phyloP scores from a whole-genome alignment of 1,284 basidiomycete genomes.

The Kwoniella shivajii region DNA sequence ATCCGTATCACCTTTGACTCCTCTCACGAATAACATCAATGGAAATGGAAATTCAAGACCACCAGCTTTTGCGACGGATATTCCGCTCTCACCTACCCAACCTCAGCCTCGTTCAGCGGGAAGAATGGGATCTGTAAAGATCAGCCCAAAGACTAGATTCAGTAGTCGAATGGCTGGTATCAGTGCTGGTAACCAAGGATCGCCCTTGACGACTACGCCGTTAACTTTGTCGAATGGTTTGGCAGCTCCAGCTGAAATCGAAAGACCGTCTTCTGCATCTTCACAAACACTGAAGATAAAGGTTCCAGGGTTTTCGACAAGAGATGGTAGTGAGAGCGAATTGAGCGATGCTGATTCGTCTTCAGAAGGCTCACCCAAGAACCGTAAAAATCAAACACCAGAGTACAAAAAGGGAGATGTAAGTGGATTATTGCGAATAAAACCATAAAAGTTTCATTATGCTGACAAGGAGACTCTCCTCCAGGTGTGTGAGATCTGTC shows the following conservation, averaged over 20 bases:
- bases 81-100: constrained; percentile 29
- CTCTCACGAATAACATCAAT: constrained; percentile 17
- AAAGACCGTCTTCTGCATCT: constrained; percentile 4
- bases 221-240: not conserved
- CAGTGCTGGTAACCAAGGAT: not conserved
- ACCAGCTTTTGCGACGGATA: constrained; percentile 23
- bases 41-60: constrained; percentile 17
- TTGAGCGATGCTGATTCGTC: constrained; percentile 44
- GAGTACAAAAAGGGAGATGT: constrained; percentile 53
- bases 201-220: not conserved
- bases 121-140: constrained; percentile 19
- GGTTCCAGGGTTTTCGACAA: constrained; percentile 40
- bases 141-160: constrained; percentile 10
- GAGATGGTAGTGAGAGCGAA: constrained; percentile 46
- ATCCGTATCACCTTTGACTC: constrained; percentile 39
- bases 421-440: too few species aligned
- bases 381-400: constrained; percentile 1
- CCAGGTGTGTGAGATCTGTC: constrained; percentile 83
- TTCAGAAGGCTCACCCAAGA: constrained; percentile 9
- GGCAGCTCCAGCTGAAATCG: constrained; percentile 7
- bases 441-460: too few species aligned
- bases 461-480: too few species aligned
- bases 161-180: not conserved
- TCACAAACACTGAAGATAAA: constrained; percentile 32
- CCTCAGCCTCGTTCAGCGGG: constrained; percentile 12